Evolutionary conservation across 192 early-diverging fungal genomes (phyloP).

Genomic region (Mortierella hygrophila): DNA sequence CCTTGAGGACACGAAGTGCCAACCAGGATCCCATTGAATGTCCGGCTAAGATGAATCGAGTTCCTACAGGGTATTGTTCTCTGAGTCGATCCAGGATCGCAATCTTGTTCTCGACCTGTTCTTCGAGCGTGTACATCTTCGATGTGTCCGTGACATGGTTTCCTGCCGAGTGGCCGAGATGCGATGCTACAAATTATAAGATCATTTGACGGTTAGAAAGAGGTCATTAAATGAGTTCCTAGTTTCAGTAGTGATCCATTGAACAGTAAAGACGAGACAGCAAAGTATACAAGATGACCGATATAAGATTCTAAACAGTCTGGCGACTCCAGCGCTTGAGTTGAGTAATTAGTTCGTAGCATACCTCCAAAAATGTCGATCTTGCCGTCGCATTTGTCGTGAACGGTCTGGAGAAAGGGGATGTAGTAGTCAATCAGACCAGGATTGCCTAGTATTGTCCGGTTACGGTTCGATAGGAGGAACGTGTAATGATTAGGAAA

Average conservation of each 20-base stretch:
- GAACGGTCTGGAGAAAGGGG: conserved; percentile 73
- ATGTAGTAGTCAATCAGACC: conserved; percentile 87
- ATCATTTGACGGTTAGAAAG: neutral
- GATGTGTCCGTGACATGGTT: conserved; percentile 39
- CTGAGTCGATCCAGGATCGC: conserved; percentile 69
- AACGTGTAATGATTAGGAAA: neutral
- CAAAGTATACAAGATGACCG: neutral
- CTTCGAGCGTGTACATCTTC: conserved; percentile 61
- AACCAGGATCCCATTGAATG: conserved; percentile 81
- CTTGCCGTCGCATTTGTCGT: conserved; percentile 56
- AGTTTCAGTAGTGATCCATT: neutral
- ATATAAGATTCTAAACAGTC: neutral
- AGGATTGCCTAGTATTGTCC: conserved; percentile 73
- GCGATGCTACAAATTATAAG: conserved; percentile 55
- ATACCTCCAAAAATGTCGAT: conserved; percentile 77
- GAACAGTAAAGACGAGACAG: neutral
- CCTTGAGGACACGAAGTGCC: conserved; percentile 63
- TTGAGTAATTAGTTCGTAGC: neutral
- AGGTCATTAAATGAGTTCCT: neutral
- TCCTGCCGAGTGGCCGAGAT: conserved; percentile 70
- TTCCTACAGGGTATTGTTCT: conserved; percentile 59
- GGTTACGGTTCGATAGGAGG: neutral
- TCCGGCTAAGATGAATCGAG: conserved; percentile 68
- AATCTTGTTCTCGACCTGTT: conserved; percentile 80
- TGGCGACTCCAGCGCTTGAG: neutral